These are phyloP conservation scores for Rhytidiadelphus loreus DNA, from an alignment of 225 moss, liverwort and hornwort genomes.

Conservation along the genomic window DNA sequence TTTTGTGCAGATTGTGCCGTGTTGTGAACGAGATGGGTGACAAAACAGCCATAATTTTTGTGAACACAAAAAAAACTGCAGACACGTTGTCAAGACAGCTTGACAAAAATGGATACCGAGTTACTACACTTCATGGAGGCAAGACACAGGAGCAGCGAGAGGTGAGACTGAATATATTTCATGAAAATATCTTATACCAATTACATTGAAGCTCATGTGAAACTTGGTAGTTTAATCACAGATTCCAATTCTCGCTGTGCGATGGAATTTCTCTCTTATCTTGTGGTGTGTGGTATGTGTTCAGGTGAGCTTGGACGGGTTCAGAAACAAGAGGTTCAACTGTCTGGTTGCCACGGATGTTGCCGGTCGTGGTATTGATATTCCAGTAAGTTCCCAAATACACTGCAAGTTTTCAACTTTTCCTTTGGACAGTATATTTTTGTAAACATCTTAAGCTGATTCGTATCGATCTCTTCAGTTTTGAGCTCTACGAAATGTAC, in stretches of 20 bases:
- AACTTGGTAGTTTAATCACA: background rate
- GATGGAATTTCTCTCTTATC: background rate
- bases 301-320: slow-evolving; percentile 96
- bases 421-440: background rate
- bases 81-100: slow-evolving; percentile 93
- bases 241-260: background rate
- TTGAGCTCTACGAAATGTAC: background rate
- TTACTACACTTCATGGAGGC: slow-evolving; percentile 96
- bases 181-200: background rate
- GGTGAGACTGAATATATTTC: slow-evolving; percentile 12
- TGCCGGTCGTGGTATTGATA: slow-evolving; percentile 98
- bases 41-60: slow-evolving; percentile 93
- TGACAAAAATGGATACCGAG: slow-evolving; percentile 82
- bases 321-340: slow-evolving; percentile 95
- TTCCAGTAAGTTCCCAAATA: slow-evolving; percentile 47
- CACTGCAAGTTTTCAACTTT: background rate
- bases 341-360: slow-evolving; percentile 97
- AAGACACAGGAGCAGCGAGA: slow-evolving; percentile 99
- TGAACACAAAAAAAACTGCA: slow-evolving; percentile 89
- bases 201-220: background rate
- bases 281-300: background rate
- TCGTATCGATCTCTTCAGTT: background rate
- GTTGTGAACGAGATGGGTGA: slow-evolving; percentile 96
- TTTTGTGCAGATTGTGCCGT: slow-evolving; percentile 64
- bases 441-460: background rate